Conservation (phyloP, 1,139 yeast species). For the Kazachstania sp. region DNA sequence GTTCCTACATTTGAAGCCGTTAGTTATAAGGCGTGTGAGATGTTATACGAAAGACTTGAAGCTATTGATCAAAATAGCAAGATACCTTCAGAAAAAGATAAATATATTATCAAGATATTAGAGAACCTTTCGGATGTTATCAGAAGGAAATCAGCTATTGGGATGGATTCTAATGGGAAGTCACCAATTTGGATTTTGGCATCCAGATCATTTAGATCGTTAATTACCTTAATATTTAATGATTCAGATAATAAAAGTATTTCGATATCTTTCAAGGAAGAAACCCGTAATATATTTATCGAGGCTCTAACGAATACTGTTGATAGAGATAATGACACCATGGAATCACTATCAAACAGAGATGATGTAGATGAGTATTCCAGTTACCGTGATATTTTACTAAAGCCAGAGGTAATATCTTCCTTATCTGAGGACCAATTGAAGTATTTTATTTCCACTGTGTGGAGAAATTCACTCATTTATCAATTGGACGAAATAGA, state of each 20-base stretch:
- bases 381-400: conserved; percentile 36
- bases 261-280: conserved; percentile 6
- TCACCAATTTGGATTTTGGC: conserved; percentile 30
- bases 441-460: conserved; percentile 36
- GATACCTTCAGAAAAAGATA: conserved; percentile 37
- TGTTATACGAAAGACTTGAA: conserved; percentile 36
- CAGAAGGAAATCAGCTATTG: conserved; percentile 36
- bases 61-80: conserved; percentile 29
- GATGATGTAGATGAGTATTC: conserved; percentile 44
- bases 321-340: conserved; percentile 18
- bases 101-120: conserved; percentile 37
- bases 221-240: conserved; percentile 38
- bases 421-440: conserved; percentile 31
- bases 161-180: conserved; percentile 18
- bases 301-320: conserved; percentile 17
- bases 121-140: conserved; percentile 37
- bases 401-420: conserved; percentile 33
- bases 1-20: conserved; percentile 63
- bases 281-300: conserved; percentile 18
- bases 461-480: conserved; percentile 45
- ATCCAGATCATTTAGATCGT: conserved; percentile 35
- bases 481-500: conserved; percentile 44
- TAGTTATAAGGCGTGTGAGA: conserved; percentile 42
- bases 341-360: conserved; percentile 35
- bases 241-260: conserved; percentile 33